Base-by-base conservation (phyloP, 768 basidiomycete genomes). In the Pleurotus eryngii region DNA sequence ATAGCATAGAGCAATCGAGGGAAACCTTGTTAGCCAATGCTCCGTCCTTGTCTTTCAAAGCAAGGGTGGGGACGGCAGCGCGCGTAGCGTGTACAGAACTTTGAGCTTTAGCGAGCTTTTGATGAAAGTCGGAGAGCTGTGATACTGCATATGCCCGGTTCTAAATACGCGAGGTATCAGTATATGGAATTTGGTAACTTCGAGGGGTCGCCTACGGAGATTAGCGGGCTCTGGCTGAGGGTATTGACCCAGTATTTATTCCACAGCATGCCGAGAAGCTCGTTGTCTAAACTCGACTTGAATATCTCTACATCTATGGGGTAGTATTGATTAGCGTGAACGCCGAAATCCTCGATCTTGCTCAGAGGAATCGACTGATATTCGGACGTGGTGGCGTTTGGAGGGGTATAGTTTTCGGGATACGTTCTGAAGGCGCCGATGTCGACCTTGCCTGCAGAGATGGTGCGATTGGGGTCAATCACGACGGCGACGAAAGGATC, bases 221-320 rank as follows among this genome's bases (percentile, higher is more conserved):
- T 89, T 48, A 98, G 71, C 4, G 95, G 89, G 66, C 92, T 96
- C 67, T 93, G 92, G 64, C 91, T 93, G 39, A 99, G 78, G 2
- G 97, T 99, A 65, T 95, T 95, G 22, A 97, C 93, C 97, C 97
- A 99, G 65, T 99, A 99, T 73, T 98, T 98, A 74, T 99, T 98
- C 96, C 96, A 98, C 55, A 99, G 73, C 67, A 95, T 74, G 18
- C 90, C 91, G 43, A 99, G 79, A 2, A 99, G 75, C 65, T 95
- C 86, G 27, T 85, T 87, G 68, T 99, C 97, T 49, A 95, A 74
- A 58, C 81, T 86, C 22, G 88, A 91, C 72, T 97, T 98, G 84
- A 97, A 99, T 53, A 98, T 89, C 68, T 95, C 87, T 15, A 99
- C 89, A 30, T 96, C 95, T 12, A 99, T 80, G 20, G 84, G 90